Conservation (phyloP, 148 eudicot species). For the Vaccinium myrtillus region DNA sequence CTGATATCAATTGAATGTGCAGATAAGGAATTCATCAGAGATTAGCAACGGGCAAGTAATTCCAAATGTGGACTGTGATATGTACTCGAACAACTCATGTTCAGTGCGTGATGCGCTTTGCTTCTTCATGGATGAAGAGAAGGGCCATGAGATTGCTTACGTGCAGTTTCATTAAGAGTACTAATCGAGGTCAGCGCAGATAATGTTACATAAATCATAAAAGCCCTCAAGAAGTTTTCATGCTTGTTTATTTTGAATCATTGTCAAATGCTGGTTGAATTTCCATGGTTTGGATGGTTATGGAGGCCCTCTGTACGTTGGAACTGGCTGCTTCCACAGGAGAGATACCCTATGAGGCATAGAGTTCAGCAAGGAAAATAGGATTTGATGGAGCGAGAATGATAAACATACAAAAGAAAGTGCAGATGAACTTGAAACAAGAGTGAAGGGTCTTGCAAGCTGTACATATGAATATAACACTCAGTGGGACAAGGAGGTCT, state of each 20-base stretch:
- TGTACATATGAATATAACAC: constrained; percentile 61
- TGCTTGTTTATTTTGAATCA: background rate
- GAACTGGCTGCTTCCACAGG: constrained; percentile 84
- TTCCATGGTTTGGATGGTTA: constrained; percentile 57
- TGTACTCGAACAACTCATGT: constrained; percentile 15
- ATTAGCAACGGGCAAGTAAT: background rate
- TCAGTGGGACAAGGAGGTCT: constrained; percentile 86
- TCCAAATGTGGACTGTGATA: constrained; percentile 16
- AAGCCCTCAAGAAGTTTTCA: background rate
- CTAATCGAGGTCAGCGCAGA: constrained; percentile 38
- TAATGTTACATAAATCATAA: background rate
- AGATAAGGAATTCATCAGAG: no score
- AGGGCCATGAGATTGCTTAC: constrained; percentile 16
- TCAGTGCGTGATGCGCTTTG: constrained; percentile 19
- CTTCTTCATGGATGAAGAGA: constrained; percentile 23
- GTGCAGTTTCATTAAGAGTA: constrained; percentile 28
- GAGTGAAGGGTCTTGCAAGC: constrained; percentile 49
- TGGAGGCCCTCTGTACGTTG: constrained; percentile 79
- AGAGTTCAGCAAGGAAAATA: constrained; percentile 35
- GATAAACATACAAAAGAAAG: constrained; percentile 17
- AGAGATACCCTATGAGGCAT: constrained; percentile 66
- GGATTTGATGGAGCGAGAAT: constrained; percentile 23
- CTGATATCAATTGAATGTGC: background rate
- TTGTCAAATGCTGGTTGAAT: constrained; percentile 47
- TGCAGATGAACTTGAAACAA: constrained; percentile 41